Evolutionary conservation across 192 early-diverging fungal genomes (phyloP).

Genomic region (Backusella mclennaniae): DNA sequence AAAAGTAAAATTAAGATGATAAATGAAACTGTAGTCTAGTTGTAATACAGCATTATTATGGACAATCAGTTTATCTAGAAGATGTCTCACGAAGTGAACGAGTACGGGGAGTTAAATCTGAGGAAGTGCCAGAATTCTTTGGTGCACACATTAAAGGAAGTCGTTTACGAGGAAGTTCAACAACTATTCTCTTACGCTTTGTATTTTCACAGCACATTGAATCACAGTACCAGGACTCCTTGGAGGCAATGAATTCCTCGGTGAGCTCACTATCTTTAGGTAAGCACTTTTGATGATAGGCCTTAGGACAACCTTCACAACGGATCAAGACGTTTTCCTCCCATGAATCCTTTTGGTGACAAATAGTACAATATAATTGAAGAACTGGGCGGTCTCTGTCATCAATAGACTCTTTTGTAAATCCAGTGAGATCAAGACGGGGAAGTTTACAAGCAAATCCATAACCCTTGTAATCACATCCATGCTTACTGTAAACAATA

Average conservation of each 20-base stretch:
- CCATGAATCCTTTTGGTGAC: slow-evolving; percentile 67
- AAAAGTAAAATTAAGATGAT: neutral
- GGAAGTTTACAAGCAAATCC: slow-evolving; percentile 88
- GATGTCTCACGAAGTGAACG: slow-evolving; percentile 10
- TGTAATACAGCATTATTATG: neutral
- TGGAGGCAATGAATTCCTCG: slow-evolving; percentile 43
- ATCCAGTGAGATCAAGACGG: slow-evolving; percentile 79
- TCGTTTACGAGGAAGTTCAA: slow-evolving; percentile 60
- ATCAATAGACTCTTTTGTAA: slow-evolving; percentile 69
- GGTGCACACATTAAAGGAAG: slow-evolving; percentile 63
- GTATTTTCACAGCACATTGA: slow-evolving; percentile 53
- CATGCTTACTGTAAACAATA: slow-evolving; percentile 66
- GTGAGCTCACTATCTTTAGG: neutral
- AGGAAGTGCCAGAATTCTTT: slow-evolving; percentile 3
- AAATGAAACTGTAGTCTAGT: neutral
- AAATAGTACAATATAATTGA: slow-evolving; percentile 79
- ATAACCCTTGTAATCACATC: slow-evolving; percentile 94
- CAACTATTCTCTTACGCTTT: slow-evolving; percentile 51
- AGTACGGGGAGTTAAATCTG: slow-evolving; percentile 13
- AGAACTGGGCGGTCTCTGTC: slow-evolving; percentile 83
- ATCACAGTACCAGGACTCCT: slow-evolving; percentile 63
- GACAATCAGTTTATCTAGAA: neutral
- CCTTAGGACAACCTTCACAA: slow-evolving; percentile 85
- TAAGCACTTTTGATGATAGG: slow-evolving; percentile 74
- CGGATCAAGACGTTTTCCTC: slow-evolving; percentile 65